Conservation (phyloP, 805 yeast genomes). For the Candida oleophila region DNA sequence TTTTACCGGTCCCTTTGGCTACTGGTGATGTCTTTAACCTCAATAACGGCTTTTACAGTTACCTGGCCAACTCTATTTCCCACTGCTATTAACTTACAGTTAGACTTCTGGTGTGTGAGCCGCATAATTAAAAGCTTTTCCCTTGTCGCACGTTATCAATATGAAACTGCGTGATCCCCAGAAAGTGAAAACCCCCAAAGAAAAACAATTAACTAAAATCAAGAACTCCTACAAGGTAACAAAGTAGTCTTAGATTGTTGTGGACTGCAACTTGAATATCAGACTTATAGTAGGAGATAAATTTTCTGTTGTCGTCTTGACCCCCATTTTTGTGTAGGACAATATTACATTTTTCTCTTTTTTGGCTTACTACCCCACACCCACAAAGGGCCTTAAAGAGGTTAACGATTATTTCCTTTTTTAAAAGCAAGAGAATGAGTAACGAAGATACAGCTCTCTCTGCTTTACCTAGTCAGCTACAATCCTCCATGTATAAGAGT, state of each 20-base stretch:
- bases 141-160: not conserved
- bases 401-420: too few species aligned
- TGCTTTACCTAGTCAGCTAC: not conserved
- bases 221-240: not conserved
- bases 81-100: not conserved
- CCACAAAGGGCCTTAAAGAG: too few species aligned
- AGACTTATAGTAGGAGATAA: too few species aligned
- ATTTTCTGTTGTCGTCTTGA: too few species aligned
- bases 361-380: not conserved
- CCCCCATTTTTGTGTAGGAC: too few species aligned
- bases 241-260: too few species aligned
- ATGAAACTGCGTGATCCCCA: not conserved
- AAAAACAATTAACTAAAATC: not conserved
- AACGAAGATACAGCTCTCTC: not conserved
- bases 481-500: constrained; percentile 1
- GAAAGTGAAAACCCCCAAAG: not conserved
- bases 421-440: not conserved
- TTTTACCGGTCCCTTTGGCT: too few species aligned
- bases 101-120: not conserved
- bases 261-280: not conserved
- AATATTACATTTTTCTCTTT: too few species aligned
- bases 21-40: too few species aligned
- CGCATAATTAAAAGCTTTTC: too few species aligned
- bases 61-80: not conserved
- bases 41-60: not conserved